These are phyloP conservation scores for Zoysia pacifica DNA, from an alignment of 176 grass and related monocot species.

Conservation along the genomic window DNA sequence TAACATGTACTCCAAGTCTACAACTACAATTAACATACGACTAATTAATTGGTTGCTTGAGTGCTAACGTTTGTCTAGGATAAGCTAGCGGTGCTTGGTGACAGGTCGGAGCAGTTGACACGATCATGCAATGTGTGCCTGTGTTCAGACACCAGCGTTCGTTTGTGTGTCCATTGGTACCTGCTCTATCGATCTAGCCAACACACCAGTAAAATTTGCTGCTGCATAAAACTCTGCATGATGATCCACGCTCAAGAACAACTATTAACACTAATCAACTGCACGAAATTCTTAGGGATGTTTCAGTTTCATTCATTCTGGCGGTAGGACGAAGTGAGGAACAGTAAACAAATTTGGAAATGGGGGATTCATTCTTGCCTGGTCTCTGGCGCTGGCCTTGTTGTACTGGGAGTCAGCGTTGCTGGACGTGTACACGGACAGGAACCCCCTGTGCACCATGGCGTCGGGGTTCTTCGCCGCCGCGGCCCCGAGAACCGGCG, in stretches of 20 bases:
- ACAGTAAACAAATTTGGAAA: no score
- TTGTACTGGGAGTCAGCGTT: slow-evolving; percentile 55
- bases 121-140: slow-evolving; percentile 18
- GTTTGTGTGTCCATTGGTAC: not conserved
- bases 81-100: not conserved
- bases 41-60: not conserved
- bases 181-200: not conserved
- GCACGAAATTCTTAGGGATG: not conserved
- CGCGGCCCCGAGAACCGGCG: slow-evolving; percentile 31
- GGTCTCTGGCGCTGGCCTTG: slow-evolving; percentile 66
- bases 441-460: slow-evolving; percentile 60
- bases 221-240: not conserved
- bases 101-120: not conserved
- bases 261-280: not conserved
- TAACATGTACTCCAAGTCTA: not conserved
- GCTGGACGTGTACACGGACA: slow-evolving; percentile 77
- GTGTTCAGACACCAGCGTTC: not conserved
- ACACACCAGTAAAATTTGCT: not conserved
- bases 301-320: not conserved
- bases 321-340: not conserved
- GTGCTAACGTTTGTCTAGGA: not conserved
- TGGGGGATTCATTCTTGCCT: slow-evolving; percentile 34
- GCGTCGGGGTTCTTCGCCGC: slow-evolving; percentile 11
- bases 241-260: not conserved
- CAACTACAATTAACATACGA: not conserved